Conservation (phyloP, 768 basidiomycete genomes). For the Pholiota conissans region DNA sequence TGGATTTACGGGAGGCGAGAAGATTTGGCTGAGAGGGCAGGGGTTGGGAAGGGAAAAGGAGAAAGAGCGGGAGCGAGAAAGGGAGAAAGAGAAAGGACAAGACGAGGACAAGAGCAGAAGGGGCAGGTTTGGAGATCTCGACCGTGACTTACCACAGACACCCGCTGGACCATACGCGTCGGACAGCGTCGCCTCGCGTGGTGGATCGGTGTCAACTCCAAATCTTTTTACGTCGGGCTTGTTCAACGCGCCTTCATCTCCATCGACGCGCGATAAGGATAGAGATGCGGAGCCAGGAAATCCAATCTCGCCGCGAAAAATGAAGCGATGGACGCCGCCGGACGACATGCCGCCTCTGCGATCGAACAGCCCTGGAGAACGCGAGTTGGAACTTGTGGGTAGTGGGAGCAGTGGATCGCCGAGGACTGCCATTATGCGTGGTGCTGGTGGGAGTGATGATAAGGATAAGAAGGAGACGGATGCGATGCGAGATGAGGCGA, state of each 20-base stretch:
- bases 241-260: constrained; percentile 33
- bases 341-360: constrained; percentile 49
- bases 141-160: not conserved
- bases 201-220: constrained; percentile 61
- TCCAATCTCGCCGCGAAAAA: constrained; percentile 37
- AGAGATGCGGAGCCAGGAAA: not conserved
- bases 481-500: constrained; percentile 32
- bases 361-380: constrained; percentile 52
- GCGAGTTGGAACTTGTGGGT: not conserved
- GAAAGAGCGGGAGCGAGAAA: constrained; percentile 14
- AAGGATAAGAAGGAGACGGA: constrained; percentile 16
- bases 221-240: constrained; percentile 42
- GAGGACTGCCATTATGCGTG: not conserved
- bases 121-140: not conserved
- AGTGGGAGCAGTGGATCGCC: constrained; percentile 2
- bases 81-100: constrained; percentile 11
- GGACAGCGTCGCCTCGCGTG: constrained; percentile 24
- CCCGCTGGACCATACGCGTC: constrained; percentile 4
- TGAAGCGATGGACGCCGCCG: constrained; percentile 49
- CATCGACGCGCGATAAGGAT: not conserved
- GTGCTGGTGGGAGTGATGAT: constrained; percentile 11
- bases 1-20: constrained; percentile 7
- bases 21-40: constrained; percentile 9
- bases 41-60: constrained; percentile 5
- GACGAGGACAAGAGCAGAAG: not conserved